Base-by-base conservation (phyloP, 2,329 filamentous ascomycete species). In the Pseudocercospora ulei region DNA sequence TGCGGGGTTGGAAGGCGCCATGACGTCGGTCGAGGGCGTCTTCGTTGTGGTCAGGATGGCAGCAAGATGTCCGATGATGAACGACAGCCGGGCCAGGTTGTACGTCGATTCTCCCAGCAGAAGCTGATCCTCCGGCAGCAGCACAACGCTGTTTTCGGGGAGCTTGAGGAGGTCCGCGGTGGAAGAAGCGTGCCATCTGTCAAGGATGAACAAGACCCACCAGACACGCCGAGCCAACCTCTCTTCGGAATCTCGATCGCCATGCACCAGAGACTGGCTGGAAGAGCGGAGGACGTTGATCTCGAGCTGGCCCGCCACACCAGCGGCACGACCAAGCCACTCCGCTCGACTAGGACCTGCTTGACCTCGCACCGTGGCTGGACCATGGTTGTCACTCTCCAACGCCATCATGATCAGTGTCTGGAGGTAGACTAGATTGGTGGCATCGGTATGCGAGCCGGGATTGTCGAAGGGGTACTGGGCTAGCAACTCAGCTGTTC, bases 171-270 rank as follows among this genome's bases (percentile, higher is more conserved):
- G 75, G 44, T 70, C 75, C 7, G 73, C 75, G 3, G 72, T 78
- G 13, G 75, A 76, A n/a, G 76, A 70, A 3, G 80, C 76, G 55
- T 82, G 75, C 78, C 78, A 85, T 9, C 79, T 72, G 53, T 85
- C 80, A 47, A 85, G 70, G 46, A 80, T 69, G 29, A 83, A 71
- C 20, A 85, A 63, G 8, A 75, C 73, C 76, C 78, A 83, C 80
- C 80, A 85, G 11, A 78, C 71, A 27, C 78, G 71, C 35, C 77
- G 65, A 1, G 71, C 70, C 3, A 83, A 63, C 11, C 73, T 73
- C 34, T 77, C 73, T 28, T 78, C 73, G 12, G 71, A 72, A 54
- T 82, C 76, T 2, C 64, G 54, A 36, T 78, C 73, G 6, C 64
- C 57, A 3, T 71, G 67, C 3, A 62, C 53, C 9, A 58, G 46